Evolutionary conservation across 2,329 filamentous ascomycete genomes (phyloP).

Genomic region (Zasmidium citrigriseum): DNA sequence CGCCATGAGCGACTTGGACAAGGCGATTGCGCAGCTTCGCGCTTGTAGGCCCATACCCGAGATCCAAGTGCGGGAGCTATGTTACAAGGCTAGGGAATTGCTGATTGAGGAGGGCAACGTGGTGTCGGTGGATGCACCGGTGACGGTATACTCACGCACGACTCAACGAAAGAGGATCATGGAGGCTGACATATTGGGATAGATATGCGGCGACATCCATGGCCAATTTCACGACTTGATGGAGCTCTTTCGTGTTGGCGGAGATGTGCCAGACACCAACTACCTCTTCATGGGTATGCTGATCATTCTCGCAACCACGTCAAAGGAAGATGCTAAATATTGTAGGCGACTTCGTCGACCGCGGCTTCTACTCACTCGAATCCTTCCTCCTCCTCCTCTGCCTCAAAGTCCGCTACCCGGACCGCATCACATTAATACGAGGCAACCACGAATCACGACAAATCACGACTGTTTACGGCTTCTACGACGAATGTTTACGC

Average conservation of each 20-base stretch:
- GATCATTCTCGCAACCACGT: too few relatives aligned
- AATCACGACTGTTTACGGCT: constrained; percentile 96
- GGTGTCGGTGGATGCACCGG: constrained; percentile 89
- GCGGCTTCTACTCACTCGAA: constrained; percentile 96
- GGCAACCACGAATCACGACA: constrained; percentile 82
- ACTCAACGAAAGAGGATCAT: background rate
- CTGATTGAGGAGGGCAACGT: constrained; percentile 98
- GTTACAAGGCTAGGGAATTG: constrained; percentile 94
- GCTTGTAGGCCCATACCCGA: constrained; percentile 96
- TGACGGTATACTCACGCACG: constrained; percentile 65
- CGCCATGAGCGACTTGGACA: constrained; percentile 89
- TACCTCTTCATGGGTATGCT: constrained; percentile 86
- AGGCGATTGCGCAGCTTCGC: constrained; percentile 90
- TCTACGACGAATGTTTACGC: constrained; percentile 94
- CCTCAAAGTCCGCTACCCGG: constrained; percentile 94
- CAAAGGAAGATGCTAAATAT: background rate
- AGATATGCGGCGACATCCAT: constrained; percentile 97
- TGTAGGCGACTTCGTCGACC: constrained; percentile 93
- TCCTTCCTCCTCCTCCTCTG: constrained; percentile 93
- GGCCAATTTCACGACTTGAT: constrained; percentile 99
- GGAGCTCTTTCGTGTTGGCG: constrained; percentile 98
- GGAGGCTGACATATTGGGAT: constrained; percentile 13
- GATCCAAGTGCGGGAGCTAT: constrained; percentile 90
- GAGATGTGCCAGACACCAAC: constrained; percentile 96
- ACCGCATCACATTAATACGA: constrained; percentile 93